Evolutionary conservation across 164 flowering plant species (phyloP), one percentile per base, ranked within the genome.

Genomic region (Chimonanthus praecox): DNA sequence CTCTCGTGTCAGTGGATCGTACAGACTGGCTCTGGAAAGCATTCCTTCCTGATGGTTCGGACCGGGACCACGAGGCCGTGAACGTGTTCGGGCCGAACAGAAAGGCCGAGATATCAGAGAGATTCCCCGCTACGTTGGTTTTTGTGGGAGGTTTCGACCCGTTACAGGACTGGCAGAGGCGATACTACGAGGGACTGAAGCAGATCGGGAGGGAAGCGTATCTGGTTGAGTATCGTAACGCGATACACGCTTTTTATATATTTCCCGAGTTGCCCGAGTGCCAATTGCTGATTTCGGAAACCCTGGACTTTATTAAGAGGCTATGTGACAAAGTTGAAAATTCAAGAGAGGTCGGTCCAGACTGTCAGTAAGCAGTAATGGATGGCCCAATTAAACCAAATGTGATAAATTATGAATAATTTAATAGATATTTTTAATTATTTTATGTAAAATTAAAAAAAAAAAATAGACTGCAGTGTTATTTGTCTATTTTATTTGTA

Each of bases 131-230:
- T 47, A 78, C 83, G 66, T 0, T 87, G 50, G 86, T 87, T 69
- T 48, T 87, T 4, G 80, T 83, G 20, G 87, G 76, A 0, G 90
- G 86, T 6, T 77, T 79, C 21, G 90, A 87, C 64, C 88, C 88
- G 77, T 58, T 87, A 46, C 80, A 77, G 74, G 90, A 85, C 61
- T 75, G 90, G 87, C 90, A 87, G 78, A 78, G 70, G 76, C 64
- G 79, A 50, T 87, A 85, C 49, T 80, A 71, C 61, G 71, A 82
- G 68, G 81, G 84, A 83, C 69, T 87, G 72, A 77, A 68, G 75
- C 73, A 63, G 64, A 61, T 72, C 13, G 87, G 88, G 47, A 83
- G 81, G 47, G 80, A 74, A 11, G 88, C 73, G 13, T 7, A 64
- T 2, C 18, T 87, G 64, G 44, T 80, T 7, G 85, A 83, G 80